A percentile compares a stretch with the other conserved stretches of the same genome.
phyloP scores from a whole-genome alignment of 768 basidiomycete genomes.

The Mycena rebaudengoi region DNA sequence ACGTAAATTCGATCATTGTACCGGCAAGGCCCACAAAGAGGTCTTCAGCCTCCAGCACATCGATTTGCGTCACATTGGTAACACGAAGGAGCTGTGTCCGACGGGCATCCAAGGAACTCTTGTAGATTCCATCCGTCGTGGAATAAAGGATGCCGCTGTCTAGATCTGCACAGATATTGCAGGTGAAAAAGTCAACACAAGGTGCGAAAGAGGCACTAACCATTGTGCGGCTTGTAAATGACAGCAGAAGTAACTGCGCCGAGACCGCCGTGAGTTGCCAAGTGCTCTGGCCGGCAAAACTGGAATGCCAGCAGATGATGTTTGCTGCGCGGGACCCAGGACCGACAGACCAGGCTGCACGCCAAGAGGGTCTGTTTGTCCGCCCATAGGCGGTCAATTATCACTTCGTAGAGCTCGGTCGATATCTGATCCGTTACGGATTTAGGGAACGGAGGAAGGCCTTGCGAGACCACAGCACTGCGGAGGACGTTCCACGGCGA shows the following conservation, averaged over 20 bases:
- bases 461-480: too few species aligned
- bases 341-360: conserved; percentile 24
- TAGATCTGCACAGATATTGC: background rate
- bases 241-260: conserved; percentile 6
- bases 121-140: conserved; percentile 19
- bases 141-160: conserved; percentile 9
- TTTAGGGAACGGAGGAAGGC: conserved; percentile 1
- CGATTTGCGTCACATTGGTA: conserved; percentile 69
- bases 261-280: conserved; percentile 3
- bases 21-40: conserved; percentile 80
- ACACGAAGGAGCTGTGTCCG: conserved; percentile 1
- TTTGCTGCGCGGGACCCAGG: conserved; percentile 23
- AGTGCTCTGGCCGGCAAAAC: conserved; percentile 9
- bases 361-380: conserved; percentile 15
- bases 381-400: conserved; percentile 13
- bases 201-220: background rate
- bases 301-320: conserved; percentile 6
- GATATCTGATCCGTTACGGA: conserved; percentile 17
- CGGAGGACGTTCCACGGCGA: too few species aligned
- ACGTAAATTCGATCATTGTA: conserved; percentile 34
- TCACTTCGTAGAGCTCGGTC: conserved; percentile 25
- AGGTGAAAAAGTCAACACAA: background rate
- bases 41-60: conserved; percentile 78
- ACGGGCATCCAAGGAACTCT: background rate
- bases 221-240: background rate